Conservation (phyloP, 306 rosid species). For the Aeschynomene evenia region DNA sequence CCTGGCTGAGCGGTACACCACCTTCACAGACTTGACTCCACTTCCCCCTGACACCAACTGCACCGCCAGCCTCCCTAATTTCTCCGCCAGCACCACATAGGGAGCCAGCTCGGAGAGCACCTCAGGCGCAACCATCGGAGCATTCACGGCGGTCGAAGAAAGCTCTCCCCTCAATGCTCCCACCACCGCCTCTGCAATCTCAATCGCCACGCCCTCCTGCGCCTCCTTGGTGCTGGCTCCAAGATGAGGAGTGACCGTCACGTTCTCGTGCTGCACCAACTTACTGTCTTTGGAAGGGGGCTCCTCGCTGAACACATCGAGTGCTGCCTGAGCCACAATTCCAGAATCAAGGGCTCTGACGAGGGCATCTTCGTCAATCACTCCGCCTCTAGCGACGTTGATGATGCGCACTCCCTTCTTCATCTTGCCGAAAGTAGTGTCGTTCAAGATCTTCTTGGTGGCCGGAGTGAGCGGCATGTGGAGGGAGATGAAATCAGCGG, state of each 20-base stretch:
- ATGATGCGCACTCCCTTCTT: constrained; percentile 68
- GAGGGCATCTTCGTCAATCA: constrained; percentile 67
- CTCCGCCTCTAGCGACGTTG: constrained; percentile 82
- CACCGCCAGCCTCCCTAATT: constrained; percentile 56
- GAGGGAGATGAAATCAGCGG: constrained; percentile 65
- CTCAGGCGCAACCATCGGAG: constrained; percentile 76
- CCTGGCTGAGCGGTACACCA: constrained; percentile 53
- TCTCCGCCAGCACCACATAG: constrained; percentile 59
- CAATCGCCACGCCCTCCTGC: constrained; percentile 84
- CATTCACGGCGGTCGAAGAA: constrained; percentile 72
- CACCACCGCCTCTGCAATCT: constrained; percentile 76
- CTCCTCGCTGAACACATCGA: constrained; percentile 71
- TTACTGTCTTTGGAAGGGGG: constrained; percentile 70
- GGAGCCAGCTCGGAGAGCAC: constrained; percentile 65
- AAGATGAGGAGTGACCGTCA: constrained; percentile 69
- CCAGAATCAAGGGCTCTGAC: constrained; percentile 64
- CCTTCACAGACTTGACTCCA: constrained; percentile 52
- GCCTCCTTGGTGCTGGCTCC: constrained; percentile 90
- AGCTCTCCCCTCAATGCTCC: constrained; percentile 80
- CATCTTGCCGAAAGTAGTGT: constrained; percentile 55
- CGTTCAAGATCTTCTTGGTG: constrained; percentile 58
- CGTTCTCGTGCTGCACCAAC: constrained; percentile 66
- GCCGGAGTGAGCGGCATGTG: constrained; percentile 77
- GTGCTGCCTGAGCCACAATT: constrained; percentile 75
- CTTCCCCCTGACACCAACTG: constrained; percentile 65